Percentiles rank a stretch among this genome's conserved stretches.
These are phyloP conservation scores for Tricholoma flavovirens DNA, from an alignment of 768 basidiomycete species.

Conservation along the genomic window DNA sequence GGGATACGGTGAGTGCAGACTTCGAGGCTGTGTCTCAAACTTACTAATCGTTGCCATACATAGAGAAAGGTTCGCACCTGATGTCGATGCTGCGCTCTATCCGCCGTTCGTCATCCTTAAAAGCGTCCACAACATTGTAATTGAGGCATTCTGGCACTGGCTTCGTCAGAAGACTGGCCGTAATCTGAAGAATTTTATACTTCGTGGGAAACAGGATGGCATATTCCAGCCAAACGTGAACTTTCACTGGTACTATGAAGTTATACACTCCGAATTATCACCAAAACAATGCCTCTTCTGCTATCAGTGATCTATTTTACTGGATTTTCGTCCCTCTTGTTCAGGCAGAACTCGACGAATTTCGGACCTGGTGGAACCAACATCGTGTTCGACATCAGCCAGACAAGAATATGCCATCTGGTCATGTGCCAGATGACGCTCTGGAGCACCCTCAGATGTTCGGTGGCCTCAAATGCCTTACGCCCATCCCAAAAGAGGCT, in stretches of 20 bases:
- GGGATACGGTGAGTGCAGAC: neutral
- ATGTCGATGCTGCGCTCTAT: neutral
- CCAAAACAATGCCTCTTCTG: neutral
- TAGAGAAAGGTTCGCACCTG: neutral
- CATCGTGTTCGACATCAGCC: neutral
- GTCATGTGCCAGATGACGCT: too few relatives aligned
- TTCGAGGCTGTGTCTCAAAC: neutral
- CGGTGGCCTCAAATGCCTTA: slow-evolving; percentile 11
- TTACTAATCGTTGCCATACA: neutral
- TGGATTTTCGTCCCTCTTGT: neutral
- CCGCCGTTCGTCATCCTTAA: neutral
- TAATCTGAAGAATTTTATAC: slow-evolving; percentile 16
- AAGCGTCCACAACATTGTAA: slow-evolving; percentile 25
- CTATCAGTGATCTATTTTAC: neutral
- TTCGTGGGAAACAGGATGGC: slow-evolving; percentile 16
- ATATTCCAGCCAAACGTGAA: slow-evolving; percentile 13
- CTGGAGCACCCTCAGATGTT: neutral
- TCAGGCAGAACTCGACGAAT: neutral
- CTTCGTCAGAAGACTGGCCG: slow-evolving; percentile 13
- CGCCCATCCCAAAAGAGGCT: slow-evolving; percentile 10
- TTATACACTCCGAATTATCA: too few relatives aligned
- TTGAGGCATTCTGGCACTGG: slow-evolving; percentile 27
- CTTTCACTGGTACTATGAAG: neutral
- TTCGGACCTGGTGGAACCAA: neutral
- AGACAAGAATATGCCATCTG: neutral